These are phyloP conservation scores for Paraphaeosphaeria sporulosa DNA, from an alignment of 2,329 filamentous ascomycete genomes.

Conservation along the genomic window DNA sequence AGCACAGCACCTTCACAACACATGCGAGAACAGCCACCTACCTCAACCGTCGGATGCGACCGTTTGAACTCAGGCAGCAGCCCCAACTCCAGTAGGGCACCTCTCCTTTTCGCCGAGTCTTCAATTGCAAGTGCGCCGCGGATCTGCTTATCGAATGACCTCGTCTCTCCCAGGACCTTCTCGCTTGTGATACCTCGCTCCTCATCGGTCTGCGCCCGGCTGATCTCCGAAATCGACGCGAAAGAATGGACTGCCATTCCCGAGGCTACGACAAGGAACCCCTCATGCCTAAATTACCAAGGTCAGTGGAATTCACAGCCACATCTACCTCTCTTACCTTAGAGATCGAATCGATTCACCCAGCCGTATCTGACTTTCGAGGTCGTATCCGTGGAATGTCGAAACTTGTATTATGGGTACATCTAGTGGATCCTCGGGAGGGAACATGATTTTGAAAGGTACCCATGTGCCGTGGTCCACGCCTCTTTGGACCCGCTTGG, in stretches of 20 bases:
- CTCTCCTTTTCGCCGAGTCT: background rate
- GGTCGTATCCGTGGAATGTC: slow-evolving; percentile 12
- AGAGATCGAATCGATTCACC: slow-evolving; percentile 5
- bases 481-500: slow-evolving; percentile 10
- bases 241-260: slow-evolving; percentile 13
- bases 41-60: background rate
- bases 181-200: background rate
- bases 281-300: background rate
- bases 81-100: background rate
- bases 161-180: background rate
- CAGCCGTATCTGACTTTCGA: slow-evolving; percentile 4
- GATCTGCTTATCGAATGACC: background rate
- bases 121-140: background rate
- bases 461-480: slow-evolving; percentile 12
- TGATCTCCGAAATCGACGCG: slow-evolving; percentile 5
- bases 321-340: background rate
- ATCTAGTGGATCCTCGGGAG: slow-evolving; percentile 5
- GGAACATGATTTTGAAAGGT: slow-evolving; percentile 13
- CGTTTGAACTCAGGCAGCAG: background rate
- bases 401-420: slow-evolving; percentile 9
- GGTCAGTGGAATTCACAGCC: background rate
- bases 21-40: background rate
- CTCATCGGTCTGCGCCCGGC: slow-evolving; percentile 1
- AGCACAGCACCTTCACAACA: background rate
- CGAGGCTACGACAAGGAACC: slow-evolving; percentile 7